phyloP scores from a whole-genome alignment of 2,329 filamentous ascomycete species.

The Aspergillus udagawae region DNA sequence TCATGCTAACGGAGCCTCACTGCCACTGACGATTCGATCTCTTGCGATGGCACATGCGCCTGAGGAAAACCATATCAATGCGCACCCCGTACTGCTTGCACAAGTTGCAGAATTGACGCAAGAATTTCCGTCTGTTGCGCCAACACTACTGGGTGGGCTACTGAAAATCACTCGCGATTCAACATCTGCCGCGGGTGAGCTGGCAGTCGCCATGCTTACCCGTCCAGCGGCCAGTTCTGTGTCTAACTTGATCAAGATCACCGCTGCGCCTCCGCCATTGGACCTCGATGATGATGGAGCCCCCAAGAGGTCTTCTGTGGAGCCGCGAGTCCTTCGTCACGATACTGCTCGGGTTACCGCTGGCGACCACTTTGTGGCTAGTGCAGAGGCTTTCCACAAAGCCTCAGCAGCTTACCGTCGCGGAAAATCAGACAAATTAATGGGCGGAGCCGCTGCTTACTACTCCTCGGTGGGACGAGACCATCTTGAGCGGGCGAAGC shows the following conservation, averaged over 20 bases:
- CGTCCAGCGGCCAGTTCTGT: constrained; percentile 27
- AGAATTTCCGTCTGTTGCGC: constrained; percentile 52
- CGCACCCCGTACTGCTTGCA: constrained; percentile 42
- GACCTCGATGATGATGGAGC: constrained; percentile 22
- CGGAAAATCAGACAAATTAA: constrained; percentile 66
- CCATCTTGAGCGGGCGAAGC: constrained; percentile 54
- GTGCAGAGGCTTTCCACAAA: constrained; percentile 52
- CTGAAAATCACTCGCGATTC: constrained; percentile 56
- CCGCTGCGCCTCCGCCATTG: constrained; percentile 17
- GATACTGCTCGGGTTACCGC: constrained; percentile 35
- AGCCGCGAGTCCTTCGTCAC: constrained; percentile 12
- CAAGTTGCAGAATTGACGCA: constrained; percentile 52
- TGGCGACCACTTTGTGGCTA: constrained; percentile 44
- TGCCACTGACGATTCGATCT: constrained; percentile 52
- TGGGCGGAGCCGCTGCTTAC: constrained; percentile 70
- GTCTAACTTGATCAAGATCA: constrained; percentile 45
- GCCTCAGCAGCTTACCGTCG: constrained; percentile 57
- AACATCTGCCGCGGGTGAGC: constrained; percentile 54
- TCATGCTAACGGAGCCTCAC: constrained; percentile 54
- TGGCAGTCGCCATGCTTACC: constrained; percentile 52
- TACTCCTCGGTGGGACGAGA: constrained; percentile 70
- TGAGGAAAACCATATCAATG: constrained; percentile 32
- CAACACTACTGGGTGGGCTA: constrained; percentile 49
- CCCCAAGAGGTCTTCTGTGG: constrained; percentile 6
- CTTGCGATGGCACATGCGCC: constrained; percentile 49